Base-by-base conservation (phyloP, 1,139 yeast genomes). In the Candida smagusa region DNA sequence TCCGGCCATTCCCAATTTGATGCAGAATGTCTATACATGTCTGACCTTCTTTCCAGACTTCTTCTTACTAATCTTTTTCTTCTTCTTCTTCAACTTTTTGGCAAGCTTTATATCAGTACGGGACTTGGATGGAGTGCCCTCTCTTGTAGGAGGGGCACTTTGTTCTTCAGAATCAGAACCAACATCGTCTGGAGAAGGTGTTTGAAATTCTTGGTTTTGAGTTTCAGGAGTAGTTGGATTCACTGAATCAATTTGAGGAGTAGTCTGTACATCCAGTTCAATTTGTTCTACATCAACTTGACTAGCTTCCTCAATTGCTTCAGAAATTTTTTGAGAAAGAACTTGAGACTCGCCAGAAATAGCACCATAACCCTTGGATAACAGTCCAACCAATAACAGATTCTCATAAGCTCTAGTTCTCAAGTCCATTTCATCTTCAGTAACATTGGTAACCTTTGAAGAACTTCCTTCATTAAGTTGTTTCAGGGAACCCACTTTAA, bases 351-450 rank as follows among this genome's bases (percentile, higher is more conserved):
- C 19, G 3, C 12, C 28, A 3, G 8, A 13, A n/a, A 13, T 9
- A 26, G 36, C 35, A 4, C 39, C 39, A 26, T 36, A 36, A 9
- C 32, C 31, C 30, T 30, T 31, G 11, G 19, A 16, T 16, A 16
- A 16, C 19, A 16, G 11, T 9, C n/a, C 19, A 22, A 12, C 33
- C 36, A 29, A 29, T 22, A n/a, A 36, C 9, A 12, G 36, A 30
- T 19, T 65, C 39, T 68, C 74, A 41, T 68, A 68, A 1, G 61
- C 48, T 37, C 73, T 50, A 44, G 63, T 64, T 37, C 69, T 51
- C 34, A 65, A 53, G 44, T 67, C 66, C 71, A 68, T 66, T 12
- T 63, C 52, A 36, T 66, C 72, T 41, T 66, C 72, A 0, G 70
- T 60, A 23, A 63, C 72, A 39, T 66, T 40, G 1, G 73, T 66